These are phyloP conservation scores for Parietichytrium sp. DNA, from an alignment of 108 stramenopile genomes.

Conservation along the genomic window DNA sequence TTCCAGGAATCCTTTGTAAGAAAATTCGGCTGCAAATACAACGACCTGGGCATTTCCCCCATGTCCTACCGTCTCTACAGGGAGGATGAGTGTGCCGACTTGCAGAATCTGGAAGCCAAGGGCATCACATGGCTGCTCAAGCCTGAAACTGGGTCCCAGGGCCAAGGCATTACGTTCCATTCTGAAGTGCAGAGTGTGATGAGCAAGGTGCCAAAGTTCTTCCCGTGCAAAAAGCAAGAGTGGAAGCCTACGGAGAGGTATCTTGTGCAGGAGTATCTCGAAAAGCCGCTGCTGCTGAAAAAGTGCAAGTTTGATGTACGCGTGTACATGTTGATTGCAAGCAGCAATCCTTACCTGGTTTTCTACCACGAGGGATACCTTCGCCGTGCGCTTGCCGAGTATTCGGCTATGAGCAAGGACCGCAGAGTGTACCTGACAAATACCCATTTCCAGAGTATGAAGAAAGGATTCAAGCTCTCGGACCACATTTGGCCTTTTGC, in stretches of 20 bases:
- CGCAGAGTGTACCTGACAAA: slow-evolving; percentile 36
- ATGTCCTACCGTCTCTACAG: slow-evolving; percentile 37
- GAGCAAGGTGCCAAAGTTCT: slow-evolving; percentile 30
- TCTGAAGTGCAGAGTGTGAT: slow-evolving; percentile 29
- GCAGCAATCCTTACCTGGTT: slow-evolving; percentile 8
- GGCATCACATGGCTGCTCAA: slow-evolving; percentile 38
- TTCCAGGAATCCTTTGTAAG: background rate
- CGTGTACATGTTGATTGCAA: slow-evolving; percentile 26
- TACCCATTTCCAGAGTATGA: slow-evolving; percentile 39
- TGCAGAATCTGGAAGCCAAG: background rate
- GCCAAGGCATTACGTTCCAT: slow-evolving; percentile 33
- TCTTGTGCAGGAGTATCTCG: slow-evolving; percentile 31
- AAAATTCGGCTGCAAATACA: slow-evolving; percentile 32
- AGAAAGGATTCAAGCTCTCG: slow-evolving; percentile 36
- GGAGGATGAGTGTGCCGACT: slow-evolving; percentile 11
- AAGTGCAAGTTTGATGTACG: slow-evolving; percentile 39
- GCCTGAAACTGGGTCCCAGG: slow-evolving; percentile 35
- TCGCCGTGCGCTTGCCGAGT: slow-evolving; percentile 29
- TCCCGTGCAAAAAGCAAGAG: background rate
- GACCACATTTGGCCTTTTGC: slow-evolving; percentile 35
- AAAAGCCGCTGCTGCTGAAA: slow-evolving; percentile 30
- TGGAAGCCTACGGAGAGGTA: slow-evolving; percentile 34
- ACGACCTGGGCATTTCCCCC: slow-evolving; percentile 35
- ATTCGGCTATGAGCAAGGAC: slow-evolving; percentile 14
- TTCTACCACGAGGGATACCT: slow-evolving; percentile 32